These are phyloP conservation scores for Cryptococcus jaspeensis DNA, from an alignment of 1,284 basidiomycete genomes.

Conservation along the genomic window DNA sequence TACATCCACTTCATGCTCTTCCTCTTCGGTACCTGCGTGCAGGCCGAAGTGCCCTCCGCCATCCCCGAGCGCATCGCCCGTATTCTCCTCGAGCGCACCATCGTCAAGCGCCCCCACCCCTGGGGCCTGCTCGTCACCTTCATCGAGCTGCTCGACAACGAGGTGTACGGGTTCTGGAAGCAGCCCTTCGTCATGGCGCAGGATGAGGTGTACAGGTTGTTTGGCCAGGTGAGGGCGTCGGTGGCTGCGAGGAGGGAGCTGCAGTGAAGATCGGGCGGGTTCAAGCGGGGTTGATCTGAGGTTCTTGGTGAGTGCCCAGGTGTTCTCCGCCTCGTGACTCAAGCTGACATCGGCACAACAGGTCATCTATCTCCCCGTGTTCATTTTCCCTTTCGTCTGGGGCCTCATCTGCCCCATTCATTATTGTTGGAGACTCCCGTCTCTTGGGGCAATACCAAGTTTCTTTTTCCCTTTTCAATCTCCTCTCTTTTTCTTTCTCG, in stretches of 20 bases:
- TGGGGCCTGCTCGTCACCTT: constrained; percentile 94
- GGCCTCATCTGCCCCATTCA: background rate
- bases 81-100: constrained; percentile 87
- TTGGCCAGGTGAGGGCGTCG: constrained; percentile 24
- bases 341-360: background rate
- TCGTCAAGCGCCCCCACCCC: constrained; percentile 93
- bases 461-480: background rate
- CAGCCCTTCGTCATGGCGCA: constrained; percentile 49
- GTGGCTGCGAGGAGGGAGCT: constrained; percentile 13
- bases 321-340: background rate
- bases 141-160: constrained; percentile 63
- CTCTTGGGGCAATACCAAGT: background rate
- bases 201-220: constrained; percentile 46
- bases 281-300: background rate
- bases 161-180: constrained; percentile 50
- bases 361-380: background rate
- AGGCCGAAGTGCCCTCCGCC: constrained; percentile 14
- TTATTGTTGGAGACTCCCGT: background rate
- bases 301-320: background rate
- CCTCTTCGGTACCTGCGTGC: constrained; percentile 63
- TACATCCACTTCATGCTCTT: constrained; percentile 85
- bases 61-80: constrained; percentile 89
- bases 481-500: constrained; percentile 2
- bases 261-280: constrained; percentile 4
- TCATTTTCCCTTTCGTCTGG: background rate